Evolutionary conservation across 1,284 basidiomycete species (phyloP), one percentile per base, ranked within the genome.

Genomic region (Ceratobasidium papillatum): DNA sequence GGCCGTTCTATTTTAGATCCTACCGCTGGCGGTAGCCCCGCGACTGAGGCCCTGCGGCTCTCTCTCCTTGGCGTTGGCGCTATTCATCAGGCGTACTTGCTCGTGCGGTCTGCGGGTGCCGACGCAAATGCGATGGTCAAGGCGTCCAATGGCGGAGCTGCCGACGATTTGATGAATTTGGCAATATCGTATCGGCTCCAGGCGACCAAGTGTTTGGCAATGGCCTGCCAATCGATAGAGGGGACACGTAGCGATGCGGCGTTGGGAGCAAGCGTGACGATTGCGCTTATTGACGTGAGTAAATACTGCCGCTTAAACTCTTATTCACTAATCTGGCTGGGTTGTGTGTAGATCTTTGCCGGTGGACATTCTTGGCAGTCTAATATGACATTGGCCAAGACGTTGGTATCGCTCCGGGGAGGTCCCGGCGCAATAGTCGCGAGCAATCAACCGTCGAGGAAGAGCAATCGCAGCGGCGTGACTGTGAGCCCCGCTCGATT

Each of bases 301-400:
- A 68, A 17, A 36, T 61, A 45, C 36, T 41, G 34, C 64, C 38
- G 43, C 30, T 69, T 45, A 65, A n/a, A 34, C 32, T 49, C 34
- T 63, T n/a, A 3, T 43, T 36, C n/a, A 63, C 59, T 47, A 47
- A 49, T 43, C 22, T 47, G 45, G 47, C 74, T 41, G 54, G 38
- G 43, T n/a, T 71, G 52, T 22, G 80, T 82, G 41, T 82, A 87
- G 83, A 87, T 86, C 75, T 85, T 86, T 78, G 83, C 83, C 43
- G 84, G 83, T 38, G 84, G 83, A 51, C 79, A 80, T 38, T 82
- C 83, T 41, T 86, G 84, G 84, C 75, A 78, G 68, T 83, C 83
- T 75, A 85, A 85, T 77, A 81, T 86, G 77, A 81, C 80, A 25
- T 77, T 85, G 56, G 84, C 84, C 32, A 85, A 84, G 78, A 80